Evolutionary conservation across 345 rosid genomes (phyloP).

Genomic region (Salix udensis): DNA sequence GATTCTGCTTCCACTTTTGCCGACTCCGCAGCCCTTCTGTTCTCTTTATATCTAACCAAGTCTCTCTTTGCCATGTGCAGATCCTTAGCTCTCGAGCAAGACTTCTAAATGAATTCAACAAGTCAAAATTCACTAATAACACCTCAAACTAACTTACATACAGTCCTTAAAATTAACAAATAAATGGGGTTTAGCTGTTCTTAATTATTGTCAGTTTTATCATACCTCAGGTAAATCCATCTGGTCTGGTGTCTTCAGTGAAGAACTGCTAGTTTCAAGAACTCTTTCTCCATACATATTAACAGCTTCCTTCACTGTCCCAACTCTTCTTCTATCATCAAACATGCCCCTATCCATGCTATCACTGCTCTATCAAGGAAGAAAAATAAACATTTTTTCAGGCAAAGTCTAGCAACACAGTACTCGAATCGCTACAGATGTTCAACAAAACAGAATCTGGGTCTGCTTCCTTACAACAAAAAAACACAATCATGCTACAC

Average conservation of each 20-base stretch:
- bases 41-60: slow-evolving; percentile 44
- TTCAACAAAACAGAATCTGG: not conserved
- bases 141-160: not conserved
- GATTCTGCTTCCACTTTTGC: slow-evolving; percentile 45
- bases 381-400: not conserved
- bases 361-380: slow-evolving; percentile 10
- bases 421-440: not conserved
- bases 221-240: slow-evolving; percentile 49
- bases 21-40: slow-evolving; percentile 45
- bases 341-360: slow-evolving; percentile 41
- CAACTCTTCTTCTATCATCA: slow-evolving; percentile 41
- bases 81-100: slow-evolving; percentile 55
- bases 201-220: not conserved
- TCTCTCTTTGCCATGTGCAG: slow-evolving; percentile 55
- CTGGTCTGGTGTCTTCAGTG: slow-evolving; percentile 29
- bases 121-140: not conserved
- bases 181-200: not conserved
- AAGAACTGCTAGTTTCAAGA: slow-evolving; percentile 32
- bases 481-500: not conserved
- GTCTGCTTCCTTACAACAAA: not conserved
- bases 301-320: slow-evolving; percentile 64
- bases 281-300: slow-evolving; percentile 45
- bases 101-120: slow-evolving; percentile 23
- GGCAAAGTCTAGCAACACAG: not conserved
- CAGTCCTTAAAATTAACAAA: not conserved